phyloP scores from a whole-genome alignment of 352 stramenopile genomes.

The Globisporangium alternatum region DNA sequence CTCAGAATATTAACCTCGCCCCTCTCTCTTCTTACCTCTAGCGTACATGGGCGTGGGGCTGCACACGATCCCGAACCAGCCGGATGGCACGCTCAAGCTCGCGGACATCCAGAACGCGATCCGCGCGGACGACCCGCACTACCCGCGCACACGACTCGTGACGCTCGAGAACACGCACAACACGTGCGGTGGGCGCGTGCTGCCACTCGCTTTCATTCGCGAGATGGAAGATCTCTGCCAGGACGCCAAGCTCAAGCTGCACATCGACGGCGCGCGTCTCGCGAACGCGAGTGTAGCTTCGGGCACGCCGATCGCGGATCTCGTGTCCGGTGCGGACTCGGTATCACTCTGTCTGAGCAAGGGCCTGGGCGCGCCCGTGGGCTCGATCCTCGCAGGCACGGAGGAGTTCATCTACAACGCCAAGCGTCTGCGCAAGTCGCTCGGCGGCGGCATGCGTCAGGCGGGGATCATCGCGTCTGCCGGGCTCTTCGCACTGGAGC shows the following conservation, averaged over 20 bases:
- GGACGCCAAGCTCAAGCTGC: slow-evolving; percentile 83
- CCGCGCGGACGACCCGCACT: slow-evolving; percentile 77
- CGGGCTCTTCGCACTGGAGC: slow-evolving; percentile 88
- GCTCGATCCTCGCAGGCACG: slow-evolving; percentile 92
- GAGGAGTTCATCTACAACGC: slow-evolving; percentile 89
- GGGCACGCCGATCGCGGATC: slow-evolving; percentile 53
- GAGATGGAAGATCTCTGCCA: slow-evolving; percentile 68
- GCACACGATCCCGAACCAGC: slow-evolving; percentile 78
- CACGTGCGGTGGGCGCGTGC: slow-evolving; percentile 90
- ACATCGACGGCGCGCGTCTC: slow-evolving; percentile 95
- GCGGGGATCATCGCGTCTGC: slow-evolving; percentile 91
- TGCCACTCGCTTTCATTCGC: slow-evolving; percentile 85
- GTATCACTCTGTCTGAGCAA: slow-evolving; percentile 96
- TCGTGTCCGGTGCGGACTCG: slow-evolving; percentile 87
- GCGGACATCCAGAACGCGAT: slow-evolving; percentile 78
- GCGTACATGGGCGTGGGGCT: slow-evolving; percentile 90
- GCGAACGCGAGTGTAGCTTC: slow-evolving; percentile 93
- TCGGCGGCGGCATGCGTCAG: slow-evolving; percentile 97
- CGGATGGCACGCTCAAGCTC: slow-evolving; percentile 85
- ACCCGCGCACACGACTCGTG: slow-evolving; percentile 87
- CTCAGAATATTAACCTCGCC: neutral
- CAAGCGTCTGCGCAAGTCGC: slow-evolving; percentile 92
- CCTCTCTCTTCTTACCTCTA: slow-evolving; percentile 16
- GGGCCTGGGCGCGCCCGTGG: slow-evolving; percentile 92
- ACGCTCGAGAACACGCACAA: slow-evolving; percentile 99